Evolutionary conservation across 345 rosid genomes (phyloP).

Genomic region (Lenwebbia sp.): DNA sequence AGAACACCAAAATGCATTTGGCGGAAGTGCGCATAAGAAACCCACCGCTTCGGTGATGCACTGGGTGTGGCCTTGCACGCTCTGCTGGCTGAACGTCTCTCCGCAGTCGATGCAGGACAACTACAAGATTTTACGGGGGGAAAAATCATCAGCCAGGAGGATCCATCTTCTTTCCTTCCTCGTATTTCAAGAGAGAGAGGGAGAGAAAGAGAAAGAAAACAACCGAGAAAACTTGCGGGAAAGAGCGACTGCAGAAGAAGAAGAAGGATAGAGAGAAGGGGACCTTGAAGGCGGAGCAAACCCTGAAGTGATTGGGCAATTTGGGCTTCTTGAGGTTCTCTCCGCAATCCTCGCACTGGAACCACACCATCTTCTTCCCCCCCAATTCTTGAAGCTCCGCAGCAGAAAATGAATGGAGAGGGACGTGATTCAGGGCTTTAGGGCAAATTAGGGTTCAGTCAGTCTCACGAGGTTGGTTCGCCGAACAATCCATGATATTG

Average conservation of each 20-base stretch:
- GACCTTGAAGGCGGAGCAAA: slow-evolving; percentile 77
- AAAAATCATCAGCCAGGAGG: background rate
- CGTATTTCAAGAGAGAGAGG: background rate
- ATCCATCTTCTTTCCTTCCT: background rate
- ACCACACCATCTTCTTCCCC: slow-evolving; percentile 73
- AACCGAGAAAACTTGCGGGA: background rate
- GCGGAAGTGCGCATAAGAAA: background rate
- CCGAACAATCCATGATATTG: background rate
- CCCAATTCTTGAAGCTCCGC: background rate
- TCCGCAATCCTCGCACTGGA: slow-evolving; percentile 97
- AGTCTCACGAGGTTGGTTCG: background rate
- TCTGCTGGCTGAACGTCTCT: slow-evolving; percentile 57
- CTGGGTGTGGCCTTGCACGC: slow-evolving; percentile 77
- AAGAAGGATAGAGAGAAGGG: background rate
- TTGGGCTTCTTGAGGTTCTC: slow-evolving; percentile 92
- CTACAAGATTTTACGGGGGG: slow-evolving; percentile 15
- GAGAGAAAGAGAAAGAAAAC: background rate
- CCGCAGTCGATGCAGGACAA: slow-evolving; percentile 95
- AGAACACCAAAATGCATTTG: background rate
- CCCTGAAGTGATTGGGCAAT: slow-evolving; percentile 65
- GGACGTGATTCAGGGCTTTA: background rate
- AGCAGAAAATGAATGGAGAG: background rate
- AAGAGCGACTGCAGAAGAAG: background rate
- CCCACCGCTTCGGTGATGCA: slow-evolving; percentile 85
- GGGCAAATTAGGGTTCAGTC: background rate